Conservation (phyloP, 305 asterid species). For the Ajuga reptans region DNA sequence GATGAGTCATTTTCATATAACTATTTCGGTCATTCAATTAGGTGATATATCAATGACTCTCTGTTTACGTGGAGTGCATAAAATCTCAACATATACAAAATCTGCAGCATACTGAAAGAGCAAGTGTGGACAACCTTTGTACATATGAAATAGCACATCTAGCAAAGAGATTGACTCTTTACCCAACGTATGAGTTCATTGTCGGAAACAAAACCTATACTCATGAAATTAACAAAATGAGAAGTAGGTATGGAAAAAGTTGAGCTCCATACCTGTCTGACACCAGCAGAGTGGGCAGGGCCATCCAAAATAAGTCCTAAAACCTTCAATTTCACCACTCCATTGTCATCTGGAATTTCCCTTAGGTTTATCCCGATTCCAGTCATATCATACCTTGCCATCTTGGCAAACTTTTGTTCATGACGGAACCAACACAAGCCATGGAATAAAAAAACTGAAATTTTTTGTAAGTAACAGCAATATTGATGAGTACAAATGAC, state of each 20-base stretch:
- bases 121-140: not conserved
- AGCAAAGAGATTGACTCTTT: not conserved
- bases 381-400: conserved; percentile 95
- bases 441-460: conserved; percentile 64
- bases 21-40: not conserved
- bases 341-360: conserved; percentile 74
- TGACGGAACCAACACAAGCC: conserved; percentile 58
- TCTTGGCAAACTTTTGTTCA: conserved; percentile 82
- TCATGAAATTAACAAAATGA: not conserved
- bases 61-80: not conserved
- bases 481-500: conserved; percentile 22
- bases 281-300: conserved; percentile 84
- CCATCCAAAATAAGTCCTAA: conserved; percentile 92
- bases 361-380: conserved; percentile 91
- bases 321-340: conserved; percentile 68
- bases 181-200: not conserved
- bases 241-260: conserved; percentile 13
- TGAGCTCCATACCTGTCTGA: conserved; percentile 61
- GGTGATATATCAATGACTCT: not conserved
- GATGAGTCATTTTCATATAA: not conserved
- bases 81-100: not conserved
- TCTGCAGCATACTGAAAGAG: not conserved
- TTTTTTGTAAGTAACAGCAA: conserved; percentile 37
- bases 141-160: not conserved
- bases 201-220: not conserved